Percentiles rank a stretch among this genome's conserved stretches.
phyloP scores from a whole-genome alignment of 306 rosid genomes.

The Prunus mume region DNA sequence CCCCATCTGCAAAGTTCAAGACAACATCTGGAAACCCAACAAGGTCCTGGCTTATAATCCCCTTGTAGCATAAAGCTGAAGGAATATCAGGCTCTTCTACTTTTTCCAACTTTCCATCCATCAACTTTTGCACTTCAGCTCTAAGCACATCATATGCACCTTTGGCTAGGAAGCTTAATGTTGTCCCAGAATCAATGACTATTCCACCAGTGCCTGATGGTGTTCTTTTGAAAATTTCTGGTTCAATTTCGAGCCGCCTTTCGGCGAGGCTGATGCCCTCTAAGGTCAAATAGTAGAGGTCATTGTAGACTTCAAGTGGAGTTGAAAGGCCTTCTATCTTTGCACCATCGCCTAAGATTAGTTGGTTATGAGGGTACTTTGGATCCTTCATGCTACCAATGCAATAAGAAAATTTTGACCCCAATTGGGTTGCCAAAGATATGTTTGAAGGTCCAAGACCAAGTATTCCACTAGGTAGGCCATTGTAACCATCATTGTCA shows the following conservation, averaged over 20 bases:
- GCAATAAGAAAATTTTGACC: slow-evolving; percentile 43
- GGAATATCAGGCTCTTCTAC: background rate
- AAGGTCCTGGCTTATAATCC: slow-evolving; percentile 24
- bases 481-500: background rate
- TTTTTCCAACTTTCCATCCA: background rate
- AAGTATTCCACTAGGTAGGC: slow-evolving; percentile 32
- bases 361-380: slow-evolving; percentile 31
- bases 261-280: slow-evolving; percentile 45
- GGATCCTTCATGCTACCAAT: slow-evolving; percentile 36
- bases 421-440: slow-evolving; percentile 33
- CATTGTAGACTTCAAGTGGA: slow-evolving; percentile 4
- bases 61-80: slow-evolving; percentile 27
- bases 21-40: slow-evolving; percentile 39
- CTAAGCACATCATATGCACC: slow-evolving; percentile 9
- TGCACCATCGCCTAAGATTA: slow-evolving; percentile 46
- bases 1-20: slow-evolving; percentile 35
- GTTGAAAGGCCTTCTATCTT: slow-evolving; percentile 42
- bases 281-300: slow-evolving; percentile 34
- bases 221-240: slow-evolving; percentile 19
- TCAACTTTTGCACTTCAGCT: slow-evolving; percentile 20
- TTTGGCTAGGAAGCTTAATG: slow-evolving; percentile 21
- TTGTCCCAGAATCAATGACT: slow-evolving; percentile 35
- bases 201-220: slow-evolving; percentile 37
- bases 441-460: slow-evolving; percentile 22
- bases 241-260: slow-evolving; percentile 24